Conservation (phyloP, 2,329 filamentous ascomycete genomes). For the Fusarium gaditjirri region DNA sequence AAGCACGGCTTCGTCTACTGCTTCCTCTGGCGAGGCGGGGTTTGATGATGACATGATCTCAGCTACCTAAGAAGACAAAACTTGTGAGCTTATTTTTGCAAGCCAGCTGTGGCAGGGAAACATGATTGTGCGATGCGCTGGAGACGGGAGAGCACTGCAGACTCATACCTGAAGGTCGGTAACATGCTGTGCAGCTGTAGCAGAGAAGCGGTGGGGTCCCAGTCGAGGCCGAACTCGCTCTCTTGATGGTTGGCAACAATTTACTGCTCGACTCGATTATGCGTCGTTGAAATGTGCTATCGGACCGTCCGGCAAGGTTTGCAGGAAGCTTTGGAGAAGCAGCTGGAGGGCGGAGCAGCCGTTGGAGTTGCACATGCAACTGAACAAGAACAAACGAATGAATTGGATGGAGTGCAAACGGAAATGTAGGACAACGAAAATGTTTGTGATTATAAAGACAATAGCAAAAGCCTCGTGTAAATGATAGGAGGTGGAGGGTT, state of each 20-base stretch:
- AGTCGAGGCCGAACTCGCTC: conserved; percentile 5
- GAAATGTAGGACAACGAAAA: conserved; percentile 1
- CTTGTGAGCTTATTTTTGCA: conserved; percentile 28
- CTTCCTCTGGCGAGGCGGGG: conserved; percentile 41
- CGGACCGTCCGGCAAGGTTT: conserved; percentile 21
- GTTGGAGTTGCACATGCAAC: conserved; percentile 34
- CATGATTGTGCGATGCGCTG: neutral
- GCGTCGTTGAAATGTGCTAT: conserved; percentile 2
- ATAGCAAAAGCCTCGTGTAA: neutral
- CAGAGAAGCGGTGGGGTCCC: conserved; percentile 16
- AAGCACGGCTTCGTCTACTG: conserved; percentile 36
- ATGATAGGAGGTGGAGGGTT: conserved; percentile 9
- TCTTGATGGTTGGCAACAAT: conserved; percentile 3
- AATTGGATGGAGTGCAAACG: neutral
- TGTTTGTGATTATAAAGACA: conserved; percentile 8
- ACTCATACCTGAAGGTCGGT: conserved; percentile 40
- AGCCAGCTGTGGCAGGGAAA: neutral
- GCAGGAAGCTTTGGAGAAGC: conserved; percentile 20
- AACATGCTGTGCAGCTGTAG: conserved; percentile 44
- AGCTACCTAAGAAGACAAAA: conserved; percentile 31
- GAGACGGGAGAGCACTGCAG: neutral
- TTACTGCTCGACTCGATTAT: neutral
- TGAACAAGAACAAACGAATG: conserved; percentile 2
- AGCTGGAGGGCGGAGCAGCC: conserved; percentile 25
- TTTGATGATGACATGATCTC: conserved; percentile 45